Conservation (phyloP, 2,329 filamentous ascomycete genomes). For the Alternaria triticimaculans region DNA sequence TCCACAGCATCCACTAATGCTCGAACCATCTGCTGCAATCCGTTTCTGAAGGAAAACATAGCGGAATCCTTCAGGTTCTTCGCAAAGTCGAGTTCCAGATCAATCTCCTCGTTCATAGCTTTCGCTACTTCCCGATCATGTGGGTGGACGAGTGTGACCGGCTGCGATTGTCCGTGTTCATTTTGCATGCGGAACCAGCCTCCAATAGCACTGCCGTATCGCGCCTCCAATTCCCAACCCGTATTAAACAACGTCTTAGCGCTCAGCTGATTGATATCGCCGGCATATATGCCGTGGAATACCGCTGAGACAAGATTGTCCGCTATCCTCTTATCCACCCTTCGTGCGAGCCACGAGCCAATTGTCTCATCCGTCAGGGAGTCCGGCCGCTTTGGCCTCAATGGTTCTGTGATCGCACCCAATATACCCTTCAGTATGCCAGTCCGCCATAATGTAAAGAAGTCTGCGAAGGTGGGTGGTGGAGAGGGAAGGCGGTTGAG, state of each 20-base stretch:
- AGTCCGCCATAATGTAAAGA: constrained; percentile 56
- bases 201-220: constrained; percentile 42
- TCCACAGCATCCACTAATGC: constrained; percentile 47
- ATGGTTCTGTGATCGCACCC: constrained; percentile 47
- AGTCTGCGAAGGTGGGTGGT: constrained; percentile 34
- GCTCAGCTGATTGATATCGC: constrained; percentile 83
- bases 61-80: constrained; percentile 41
- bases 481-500: constrained; percentile 60
- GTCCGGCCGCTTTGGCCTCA: constrained; percentile 39
- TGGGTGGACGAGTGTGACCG: constrained; percentile 24
- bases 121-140: constrained; percentile 24
- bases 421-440: constrained; percentile 61
- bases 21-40: constrained; percentile 50
- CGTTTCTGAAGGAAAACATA: constrained; percentile 55
- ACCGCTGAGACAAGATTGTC: constrained; percentile 78
- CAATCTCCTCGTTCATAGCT: constrained; percentile 45
- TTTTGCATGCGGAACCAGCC: constrained; percentile 30
- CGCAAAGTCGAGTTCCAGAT: constrained; percentile 43
- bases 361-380: constrained; percentile 71
- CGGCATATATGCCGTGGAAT: constrained; percentile 90
- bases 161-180: constrained; percentile 9
- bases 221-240: constrained; percentile 57
- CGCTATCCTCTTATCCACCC: constrained; percentile 62
- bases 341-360: constrained; percentile 67
- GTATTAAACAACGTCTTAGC: constrained; percentile 67